A percentile compares a stretch with the other conserved stretches of the same genome.
These are phyloP conservation scores for Hibiscus trionum DNA, from an alignment of 345 rosid species.

Conservation along the genomic window DNA sequence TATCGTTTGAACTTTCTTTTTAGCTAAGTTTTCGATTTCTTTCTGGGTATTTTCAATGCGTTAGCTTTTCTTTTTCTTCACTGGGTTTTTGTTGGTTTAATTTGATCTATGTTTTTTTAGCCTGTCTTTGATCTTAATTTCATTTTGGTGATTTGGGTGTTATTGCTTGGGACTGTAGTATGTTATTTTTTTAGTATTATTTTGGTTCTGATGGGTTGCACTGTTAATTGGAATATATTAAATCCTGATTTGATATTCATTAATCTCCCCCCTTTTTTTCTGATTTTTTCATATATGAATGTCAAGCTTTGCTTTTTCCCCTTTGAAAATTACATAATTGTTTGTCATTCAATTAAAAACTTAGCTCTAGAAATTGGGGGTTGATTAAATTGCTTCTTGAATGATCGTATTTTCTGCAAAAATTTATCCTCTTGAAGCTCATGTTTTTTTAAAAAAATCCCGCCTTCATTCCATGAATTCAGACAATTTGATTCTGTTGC, in stretches of 20 bases:
- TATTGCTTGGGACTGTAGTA: neutral
- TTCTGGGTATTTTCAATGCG: neutral
- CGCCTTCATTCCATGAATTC: neutral
- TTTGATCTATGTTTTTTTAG: conserved; percentile 3
- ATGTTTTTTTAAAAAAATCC: neutral
- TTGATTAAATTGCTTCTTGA: neutral
- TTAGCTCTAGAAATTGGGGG: neutral
- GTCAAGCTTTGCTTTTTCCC: neutral
- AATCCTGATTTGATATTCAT: conserved; percentile 8
- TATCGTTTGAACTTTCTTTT: neutral
- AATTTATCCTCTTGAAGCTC: neutral
- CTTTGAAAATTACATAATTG: neutral
- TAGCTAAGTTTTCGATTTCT: neutral
- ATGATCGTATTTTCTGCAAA: neutral
- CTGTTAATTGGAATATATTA: conserved; percentile 3
- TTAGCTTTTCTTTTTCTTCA: neutral
- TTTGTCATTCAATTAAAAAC: neutral
- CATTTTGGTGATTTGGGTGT: conserved; percentile 11
- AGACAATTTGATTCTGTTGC: neutral
- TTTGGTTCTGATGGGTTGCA: conserved; percentile 6
- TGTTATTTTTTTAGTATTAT: neutral
- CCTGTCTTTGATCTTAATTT: conserved; percentile 4
- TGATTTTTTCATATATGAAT: neutral
- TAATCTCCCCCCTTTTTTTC: neutral
- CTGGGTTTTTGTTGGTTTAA: neutral